Base-by-base conservation (phyloP, 1,284 basidiomycete genomes). In the Cronartium quercuum region DNA sequence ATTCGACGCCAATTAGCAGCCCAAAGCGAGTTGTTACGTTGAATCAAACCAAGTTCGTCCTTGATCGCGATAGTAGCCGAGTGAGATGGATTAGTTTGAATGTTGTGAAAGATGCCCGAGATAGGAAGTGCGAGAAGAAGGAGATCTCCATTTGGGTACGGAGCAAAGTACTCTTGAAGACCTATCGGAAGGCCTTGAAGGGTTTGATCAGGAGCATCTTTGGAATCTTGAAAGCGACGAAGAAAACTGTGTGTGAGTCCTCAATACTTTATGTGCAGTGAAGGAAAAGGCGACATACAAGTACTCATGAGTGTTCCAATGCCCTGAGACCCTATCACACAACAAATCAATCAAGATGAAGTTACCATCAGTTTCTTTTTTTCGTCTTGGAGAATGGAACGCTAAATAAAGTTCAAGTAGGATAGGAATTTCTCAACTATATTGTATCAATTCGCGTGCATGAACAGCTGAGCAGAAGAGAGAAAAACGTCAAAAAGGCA, bases 391-490 rank as follows among this genome's bases (percentile, higher is more conserved):
- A 29, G 29, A 29, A 29, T 29, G 29, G 2, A 29, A 29, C 29
- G 29, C 29, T 29, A 29, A 1, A 51, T 15, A 15, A 51, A 51
- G 47, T 15, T 15, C 2, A 15, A 2, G 47, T 51, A 6, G 6
- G n/a, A 62, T 62, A 15, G 10, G 6, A 62, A 62, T 7, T 21
- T 63, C 68, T 64, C 18, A 71, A 71, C 68, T 66, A 55, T 74
- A 75, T 47, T 75, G 65, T 10, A 75, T 67, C 9, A 75, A 62
- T 61, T 75, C 71, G 35, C 71, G 35, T 18, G 71, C 71, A 67
- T 75, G 71, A 34, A 61, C 51, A 40, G 71, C 71, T 75, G 61
- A 24, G n/a, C 6, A 12, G 51, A 64, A 37, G 2, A 12, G 12
- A 44, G 2, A 51, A 15, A 21, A 24, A 21, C 51, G 12, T 29